A percentile compares a stretch with the other conserved stretches of the same genome.
Conservation (phyloP, 1,284 basidiomycete species). For the Microbotryomycetes sp. region DNA sequence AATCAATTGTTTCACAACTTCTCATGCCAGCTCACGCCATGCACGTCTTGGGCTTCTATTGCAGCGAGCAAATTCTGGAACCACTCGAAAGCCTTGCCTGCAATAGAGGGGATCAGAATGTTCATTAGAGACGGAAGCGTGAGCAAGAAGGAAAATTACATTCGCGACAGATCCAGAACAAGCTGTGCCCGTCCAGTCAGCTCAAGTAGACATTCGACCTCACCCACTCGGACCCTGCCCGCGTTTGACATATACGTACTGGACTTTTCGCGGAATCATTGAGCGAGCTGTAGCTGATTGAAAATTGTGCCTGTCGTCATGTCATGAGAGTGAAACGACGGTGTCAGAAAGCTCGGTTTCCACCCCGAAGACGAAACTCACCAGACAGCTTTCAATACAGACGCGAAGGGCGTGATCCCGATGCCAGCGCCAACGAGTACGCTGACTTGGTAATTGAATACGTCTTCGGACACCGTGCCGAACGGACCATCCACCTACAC, state of each 20-base stretch:
- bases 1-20: neutral
- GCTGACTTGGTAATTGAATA: conserved; percentile 60
- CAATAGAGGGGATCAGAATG: neutral
- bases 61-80: conserved; percentile 86
- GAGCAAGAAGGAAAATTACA: conserved; percentile 6
- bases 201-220: no score
- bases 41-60: conserved; percentile 79
- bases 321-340: no score
- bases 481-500: conserved; percentile 36
- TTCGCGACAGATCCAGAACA: conserved; percentile 38
- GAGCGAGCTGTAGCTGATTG: neutral
- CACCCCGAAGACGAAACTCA: neutral
- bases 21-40: no score
- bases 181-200: conserved; percentile 18
- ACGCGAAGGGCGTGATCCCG: conserved; percentile 86
- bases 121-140: neutral
- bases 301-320: neutral
- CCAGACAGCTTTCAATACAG: conserved; percentile 88
- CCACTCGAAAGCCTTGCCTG: conserved; percentile 61
- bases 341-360: no score
- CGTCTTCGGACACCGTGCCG: conserved; percentile 32
- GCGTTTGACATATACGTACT: no score
- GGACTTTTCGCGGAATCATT: neutral
- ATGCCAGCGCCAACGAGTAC: conserved; percentile 79
- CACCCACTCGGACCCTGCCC: no score